A percentile compares a stretch with the other conserved stretches of the same genome.
Conservation (phyloP, 352 stramenopile genomes). For the Phytophthora pini region DNA sequence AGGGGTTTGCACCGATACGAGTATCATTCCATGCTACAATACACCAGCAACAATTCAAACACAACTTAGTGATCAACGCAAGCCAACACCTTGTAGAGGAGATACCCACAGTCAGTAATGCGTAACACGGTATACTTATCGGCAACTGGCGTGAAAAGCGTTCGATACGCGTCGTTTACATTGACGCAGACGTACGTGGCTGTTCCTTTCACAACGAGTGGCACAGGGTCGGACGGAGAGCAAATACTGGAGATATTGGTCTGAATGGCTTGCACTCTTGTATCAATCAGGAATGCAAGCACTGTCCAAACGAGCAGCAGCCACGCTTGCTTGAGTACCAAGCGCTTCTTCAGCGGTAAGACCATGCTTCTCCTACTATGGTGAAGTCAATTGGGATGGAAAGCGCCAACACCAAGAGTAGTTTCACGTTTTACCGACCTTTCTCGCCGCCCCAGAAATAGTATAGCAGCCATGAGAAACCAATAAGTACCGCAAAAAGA, state of each 20-base stretch:
- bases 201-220: slow-evolving; percentile 61
- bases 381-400: no score
- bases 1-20: slow-evolving; percentile 56
- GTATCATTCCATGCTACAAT: slow-evolving; percentile 73
- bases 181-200: slow-evolving; percentile 83
- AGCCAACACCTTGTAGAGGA: not conserved
- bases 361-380: not conserved
- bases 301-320: slow-evolving; percentile 19
- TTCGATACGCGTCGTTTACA: slow-evolving; percentile 76
- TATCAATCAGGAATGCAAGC: not conserved
- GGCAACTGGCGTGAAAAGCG: slow-evolving; percentile 74
- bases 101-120: slow-evolving; percentile 72
- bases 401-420: not conserved
- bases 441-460: slow-evolving; percentile 15
- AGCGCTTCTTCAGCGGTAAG: not conserved
- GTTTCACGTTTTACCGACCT: slow-evolving; percentile 19
- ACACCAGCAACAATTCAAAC: not conserved
- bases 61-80: slow-evolving; percentile 4
- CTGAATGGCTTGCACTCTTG: slow-evolving; percentile 27
- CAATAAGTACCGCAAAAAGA: not conserved
- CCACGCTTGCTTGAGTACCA: slow-evolving; percentile 3
- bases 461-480: slow-evolving; percentile 9
- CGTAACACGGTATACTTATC: slow-evolving; percentile 84
- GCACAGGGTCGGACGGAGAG: slow-evolving; percentile 56
- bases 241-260: slow-evolving; percentile 74